Conservation (phyloP, 1,284 basidiomycete species). For the Inonotus obliquus region DNA sequence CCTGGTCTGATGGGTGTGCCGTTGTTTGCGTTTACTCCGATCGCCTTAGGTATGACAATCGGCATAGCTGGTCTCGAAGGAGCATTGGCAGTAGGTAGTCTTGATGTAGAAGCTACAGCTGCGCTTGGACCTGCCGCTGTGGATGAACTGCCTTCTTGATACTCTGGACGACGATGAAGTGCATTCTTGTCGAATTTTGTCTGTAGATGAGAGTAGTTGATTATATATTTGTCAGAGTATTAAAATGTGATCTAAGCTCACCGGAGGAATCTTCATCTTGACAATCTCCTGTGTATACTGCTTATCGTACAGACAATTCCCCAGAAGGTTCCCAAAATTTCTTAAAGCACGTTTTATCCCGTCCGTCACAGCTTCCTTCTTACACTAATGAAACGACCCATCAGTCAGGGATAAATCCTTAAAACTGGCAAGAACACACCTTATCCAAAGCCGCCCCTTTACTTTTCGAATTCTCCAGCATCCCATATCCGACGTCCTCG, state of each 20-base stretch:
- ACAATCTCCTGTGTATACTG: constrained; percentile 78
- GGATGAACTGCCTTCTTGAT: constrained; percentile 37
- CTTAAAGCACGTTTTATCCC: constrained; percentile 87
- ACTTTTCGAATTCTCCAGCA: constrained; percentile 78
- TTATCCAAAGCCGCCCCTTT: constrained; percentile 91
- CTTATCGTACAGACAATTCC: constrained; percentile 96
- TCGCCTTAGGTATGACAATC: constrained; percentile 6
- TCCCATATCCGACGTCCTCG: constrained; percentile 92
- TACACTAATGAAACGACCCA: constrained; percentile 56
- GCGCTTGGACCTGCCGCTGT: background rate
- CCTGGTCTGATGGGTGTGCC: constrained; percentile 22
- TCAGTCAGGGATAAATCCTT: background rate
- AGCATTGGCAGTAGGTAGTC: background rate
- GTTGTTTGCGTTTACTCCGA: background rate
- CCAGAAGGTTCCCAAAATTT: constrained; percentile 91
- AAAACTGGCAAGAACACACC: constrained; percentile 42
- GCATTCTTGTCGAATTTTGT: constrained; percentile 72
- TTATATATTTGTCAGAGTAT: too few relatives aligned
- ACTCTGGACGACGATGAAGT: constrained; percentile 77
- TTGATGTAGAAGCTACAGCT: background rate
- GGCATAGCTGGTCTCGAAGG: background rate
- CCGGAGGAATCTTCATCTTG: constrained; percentile 81
- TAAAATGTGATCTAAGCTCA: too few relatives aligned
- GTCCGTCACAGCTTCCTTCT: constrained; percentile 97
- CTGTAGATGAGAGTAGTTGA: too few relatives aligned